Evolutionary conservation across 495 filamentous ascomycete species (phyloP).

Genomic region (Elasticomyces elasticus): DNA sequence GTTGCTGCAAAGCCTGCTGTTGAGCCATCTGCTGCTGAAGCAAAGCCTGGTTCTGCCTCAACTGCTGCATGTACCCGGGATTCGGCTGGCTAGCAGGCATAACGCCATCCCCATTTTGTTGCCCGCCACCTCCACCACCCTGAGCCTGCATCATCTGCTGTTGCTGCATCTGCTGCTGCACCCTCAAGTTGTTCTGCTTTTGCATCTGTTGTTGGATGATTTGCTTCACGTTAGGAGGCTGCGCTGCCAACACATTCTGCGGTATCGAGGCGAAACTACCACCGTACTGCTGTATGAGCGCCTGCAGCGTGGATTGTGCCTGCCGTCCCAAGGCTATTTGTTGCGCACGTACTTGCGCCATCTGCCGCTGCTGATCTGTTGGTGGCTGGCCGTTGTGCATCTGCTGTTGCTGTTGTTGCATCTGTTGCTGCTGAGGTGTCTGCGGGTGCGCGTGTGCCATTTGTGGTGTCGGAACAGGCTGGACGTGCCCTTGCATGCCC

Average conservation of each 20-base stretch:
- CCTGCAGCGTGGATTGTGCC: neutral
- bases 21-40: constrained; percentile 8
- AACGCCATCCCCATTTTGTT: neutral
- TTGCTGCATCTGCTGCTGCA: neutral
- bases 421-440: constrained; percentile 8
- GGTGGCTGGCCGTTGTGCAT: neutral
- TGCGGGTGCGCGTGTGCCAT: constrained; percentile 18
- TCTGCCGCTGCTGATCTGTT: constrained; percentile 11
- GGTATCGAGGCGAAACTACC: constrained; percentile 7
- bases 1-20: neutral
- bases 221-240: neutral
- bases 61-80: constrained; percentile 13
- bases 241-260: neutral
- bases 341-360: neutral
- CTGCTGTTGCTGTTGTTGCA: constrained; percentile 1
- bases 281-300: constrained; percentile 1
- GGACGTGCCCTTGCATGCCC: neutral
- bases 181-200: neutral
- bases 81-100: constrained; percentile 10
- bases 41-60: constrained; percentile 6
- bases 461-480: constrained; percentile 8
- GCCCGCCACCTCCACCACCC: neutral
- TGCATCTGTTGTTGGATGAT: neutral
- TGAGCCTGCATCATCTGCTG: constrained; percentile 18
- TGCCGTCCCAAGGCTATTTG: neutral